These are phyloP conservation scores for Debaryomyces hansenii DNA, from an alignment of 805 yeast genomes.

Conservation along the genomic window DNA sequence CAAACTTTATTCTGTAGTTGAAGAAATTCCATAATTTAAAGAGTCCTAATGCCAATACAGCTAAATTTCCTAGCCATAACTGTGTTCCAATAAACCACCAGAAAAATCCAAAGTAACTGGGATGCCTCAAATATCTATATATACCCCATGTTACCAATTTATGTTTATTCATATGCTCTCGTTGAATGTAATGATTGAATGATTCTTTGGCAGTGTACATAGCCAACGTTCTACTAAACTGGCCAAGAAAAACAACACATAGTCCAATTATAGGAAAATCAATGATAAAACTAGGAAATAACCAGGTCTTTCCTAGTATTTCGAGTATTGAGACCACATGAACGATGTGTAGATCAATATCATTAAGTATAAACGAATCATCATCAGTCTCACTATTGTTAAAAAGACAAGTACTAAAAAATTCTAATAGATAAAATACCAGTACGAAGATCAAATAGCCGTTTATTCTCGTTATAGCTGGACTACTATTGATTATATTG, in stretches of 20 bases:
- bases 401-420: constrained; percentile 71
- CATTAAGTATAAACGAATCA: constrained; percentile 49
- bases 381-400: constrained; percentile 65
- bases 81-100: constrained; percentile 94
- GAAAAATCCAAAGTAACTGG: constrained; percentile 87
- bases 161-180: constrained; percentile 54
- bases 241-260: constrained; percentile 56
- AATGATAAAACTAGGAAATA: background rate
- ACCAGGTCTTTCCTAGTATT: background rate
- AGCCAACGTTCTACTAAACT: constrained; percentile 64
- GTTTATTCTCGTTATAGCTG: constrained; percentile 1
- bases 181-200: constrained; percentile 78
- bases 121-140: constrained; percentile 72
- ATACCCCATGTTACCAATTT: constrained; percentile 71
- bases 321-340: constrained; percentile 20
- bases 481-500: background rate
- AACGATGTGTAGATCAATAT: constrained; percentile 27
- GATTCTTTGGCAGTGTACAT: constrained; percentile 88
- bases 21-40: constrained; percentile 71
- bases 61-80: constrained; percentile 63
- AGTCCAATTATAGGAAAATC: constrained; percentile 44
- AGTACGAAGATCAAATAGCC: constrained; percentile 55
- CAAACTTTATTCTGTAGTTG: constrained; percentile 61
- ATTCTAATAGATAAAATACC: constrained; percentile 80
- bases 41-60: constrained; percentile 55